Percentiles rank a stretch among this genome's conserved stretches.
Evolutionary conservation across 2,329 filamentous ascomycete genomes (phyloP).

Genomic region (Chaetomiaceae sp.): DNA sequence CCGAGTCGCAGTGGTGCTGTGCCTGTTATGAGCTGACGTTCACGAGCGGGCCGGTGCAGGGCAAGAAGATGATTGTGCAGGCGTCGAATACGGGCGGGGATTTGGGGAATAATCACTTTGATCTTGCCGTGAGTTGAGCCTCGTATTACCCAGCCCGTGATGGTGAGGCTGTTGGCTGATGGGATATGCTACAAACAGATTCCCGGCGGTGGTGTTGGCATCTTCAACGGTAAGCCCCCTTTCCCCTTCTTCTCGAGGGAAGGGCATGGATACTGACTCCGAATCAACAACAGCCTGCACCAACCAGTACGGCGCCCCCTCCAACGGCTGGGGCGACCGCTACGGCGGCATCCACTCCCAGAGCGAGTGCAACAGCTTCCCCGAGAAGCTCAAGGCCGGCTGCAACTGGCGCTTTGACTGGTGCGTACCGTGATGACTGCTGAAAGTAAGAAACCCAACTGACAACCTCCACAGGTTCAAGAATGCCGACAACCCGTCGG

Average conservation of each 20-base stretch:
- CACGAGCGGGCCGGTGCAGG: conserved; percentile 47
- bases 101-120: conserved; percentile 51
- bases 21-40: conserved; percentile 59
- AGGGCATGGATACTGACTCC: background rate
- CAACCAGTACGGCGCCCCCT: conserved; percentile 41
- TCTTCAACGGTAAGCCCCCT: conserved; percentile 40
- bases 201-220: conserved; percentile 50
- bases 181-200: conserved; percentile 29
- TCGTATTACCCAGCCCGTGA: background rate
- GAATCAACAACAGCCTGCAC: conserved; percentile 32
- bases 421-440: conserved; percentile 1
- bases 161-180: background rate
- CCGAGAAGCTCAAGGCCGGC: conserved; percentile 49
- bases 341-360: conserved; percentile 54
- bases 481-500: conserved; percentile 53
- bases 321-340: conserved; percentile 50
- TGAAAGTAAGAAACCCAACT: background rate
- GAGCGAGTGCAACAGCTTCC: conserved; percentile 50
- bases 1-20: conserved; percentile 29
- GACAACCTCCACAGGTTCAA: conserved; percentile 38
- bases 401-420: conserved; percentile 63
- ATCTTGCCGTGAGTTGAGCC: conserved; percentile 39
- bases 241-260: background rate
- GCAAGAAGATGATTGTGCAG: conserved; percentile 59
- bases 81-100: conserved; percentile 56